Base-by-base conservation (phyloP, 2,329 filamentous ascomycete species). In the Epichloe sylvatica region DNA sequence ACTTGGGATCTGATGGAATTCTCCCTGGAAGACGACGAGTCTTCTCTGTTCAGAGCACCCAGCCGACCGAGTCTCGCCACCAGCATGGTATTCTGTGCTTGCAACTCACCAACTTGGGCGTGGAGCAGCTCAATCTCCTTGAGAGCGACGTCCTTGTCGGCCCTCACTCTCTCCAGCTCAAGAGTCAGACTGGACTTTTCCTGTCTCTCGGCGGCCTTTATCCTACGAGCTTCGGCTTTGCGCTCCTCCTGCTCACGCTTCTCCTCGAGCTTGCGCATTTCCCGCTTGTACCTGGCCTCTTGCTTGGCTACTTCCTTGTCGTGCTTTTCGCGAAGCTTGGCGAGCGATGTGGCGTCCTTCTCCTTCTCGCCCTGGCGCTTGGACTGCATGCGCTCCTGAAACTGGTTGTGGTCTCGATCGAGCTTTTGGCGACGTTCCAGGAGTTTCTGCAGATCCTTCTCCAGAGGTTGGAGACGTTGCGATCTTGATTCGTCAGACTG, bases 381-480 rank as follows among this genome's bases (percentile, higher is more conserved):
- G 25, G 61, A 67, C 33, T 65, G 57, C 35, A 68, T 63, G 42
- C 71, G 76, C 53, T 76, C 69, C 19, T 73, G 71, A 47, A 75
- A 71, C 55, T 75, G 74, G n/a, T 69, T 70, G 7, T 82, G 67
- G 57, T 81, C 83, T 19, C 80, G 76, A 39, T 84, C 76, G 0
- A 86, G 69, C 57, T 81, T 81, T 45, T 68, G 71, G 8, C 76
- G 76, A 50, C 77, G 76, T 15, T 78, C 72, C 44, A 79, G 70
- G 8, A 86, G 72, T 59, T 81, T 84, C 51, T 70, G 68, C 3
- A 88, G 71, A 56, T 86, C 80, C 57, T 80, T 83, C 30, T 84
- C 80, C 55, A 60, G 44, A 49, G 62, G 38, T 55, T 61, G 51
- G 54, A 60, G 53, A 51, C 33, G 50, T 7, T 57, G 60, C 9